Base-by-base conservation (phyloP, 306 rosid genomes). In the Quercus agrifolia region DNA sequence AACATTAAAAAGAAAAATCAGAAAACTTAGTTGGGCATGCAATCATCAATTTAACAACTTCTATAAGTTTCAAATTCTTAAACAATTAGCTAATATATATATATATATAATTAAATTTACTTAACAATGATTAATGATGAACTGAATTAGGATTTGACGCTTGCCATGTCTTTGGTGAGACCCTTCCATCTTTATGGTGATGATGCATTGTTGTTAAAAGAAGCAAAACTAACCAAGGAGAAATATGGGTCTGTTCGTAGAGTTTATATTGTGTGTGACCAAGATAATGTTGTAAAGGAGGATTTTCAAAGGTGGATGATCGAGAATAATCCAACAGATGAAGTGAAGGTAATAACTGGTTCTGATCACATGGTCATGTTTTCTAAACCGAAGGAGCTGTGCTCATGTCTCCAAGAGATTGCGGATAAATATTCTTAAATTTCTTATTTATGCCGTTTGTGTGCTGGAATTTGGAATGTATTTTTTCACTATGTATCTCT, bases 291-390 rank as follows among this genome's bases (percentile, higher is more conserved):
- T 0, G 0, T 82, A 1, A 11, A 33, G 2, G 62, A 12, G 46
- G 85, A 86, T 56, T 13, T 80, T 7, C 91, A 82, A 13, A 28
- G 30, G 61, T 83, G 81, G 77, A 82, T 89, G 86, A 64, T 88
- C 13, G 18, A 18, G 59, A 68, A 77, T 9, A 85, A 83, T 51
- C 87, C 89, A 1, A 35, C 81, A 0, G 46, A 51, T 6, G 82
- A 87, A 12, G 83, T 85, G 20, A 83, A 83, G 71, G 76, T 82
- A 28, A 74, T 91, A 23, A 23, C 35, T 18, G 85, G 11, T 5
- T 80, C 88, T 27, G 90, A 87, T 82, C 90, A 88, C 62, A 91
- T 87, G 95, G 73, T 82, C 21, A 87, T 91, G 91, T 71, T 89
- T 54, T 85, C 89, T 2, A 78, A 76, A 56, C 88, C 92, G 0